Evolutionary conservation across 208 protist species (phyloP).

Genomic region (Crithidia thermophila): DNA sequence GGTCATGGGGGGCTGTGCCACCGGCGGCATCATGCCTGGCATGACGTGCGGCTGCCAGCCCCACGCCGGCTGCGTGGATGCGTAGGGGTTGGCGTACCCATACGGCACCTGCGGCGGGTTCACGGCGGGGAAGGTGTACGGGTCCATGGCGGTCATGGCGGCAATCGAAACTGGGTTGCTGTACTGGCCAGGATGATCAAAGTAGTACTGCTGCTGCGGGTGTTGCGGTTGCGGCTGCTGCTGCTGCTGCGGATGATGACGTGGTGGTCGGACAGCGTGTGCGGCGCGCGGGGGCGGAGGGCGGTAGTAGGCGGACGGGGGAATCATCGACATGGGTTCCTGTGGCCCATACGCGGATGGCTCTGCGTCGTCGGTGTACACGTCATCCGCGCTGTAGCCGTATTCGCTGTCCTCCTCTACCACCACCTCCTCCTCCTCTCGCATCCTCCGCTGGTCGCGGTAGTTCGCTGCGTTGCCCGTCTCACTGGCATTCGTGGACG

Average conservation of each 20-base stretch:
- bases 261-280: no score
- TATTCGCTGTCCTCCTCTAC: no score
- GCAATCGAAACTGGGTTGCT: conserved; percentile 7
- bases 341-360: conserved; percentile 11
- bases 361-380: not conserved
- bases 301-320: conserved; percentile 19
- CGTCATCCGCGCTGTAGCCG: not conserved
- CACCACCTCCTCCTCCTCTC: no score
- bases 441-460: no score
- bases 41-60: conserved; percentile 1
- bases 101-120: conserved; percentile 10
- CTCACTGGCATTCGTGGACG: not conserved
- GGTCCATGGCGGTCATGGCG: conserved; percentile 7
- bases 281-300: no score
- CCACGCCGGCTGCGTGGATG: not conserved
- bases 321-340: conserved; percentile 12
- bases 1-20: not conserved
- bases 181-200: conserved; percentile 6
- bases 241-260: not conserved
- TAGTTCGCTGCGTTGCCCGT: not conserved
- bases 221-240: conserved; percentile 2
- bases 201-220: conserved; percentile 7
- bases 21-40: no score
- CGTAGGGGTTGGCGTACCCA: not conserved
- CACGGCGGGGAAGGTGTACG: not conserved